phyloP scores from a whole-genome alignment of 805 yeast species.

The Sungouiella blattae region DNA sequence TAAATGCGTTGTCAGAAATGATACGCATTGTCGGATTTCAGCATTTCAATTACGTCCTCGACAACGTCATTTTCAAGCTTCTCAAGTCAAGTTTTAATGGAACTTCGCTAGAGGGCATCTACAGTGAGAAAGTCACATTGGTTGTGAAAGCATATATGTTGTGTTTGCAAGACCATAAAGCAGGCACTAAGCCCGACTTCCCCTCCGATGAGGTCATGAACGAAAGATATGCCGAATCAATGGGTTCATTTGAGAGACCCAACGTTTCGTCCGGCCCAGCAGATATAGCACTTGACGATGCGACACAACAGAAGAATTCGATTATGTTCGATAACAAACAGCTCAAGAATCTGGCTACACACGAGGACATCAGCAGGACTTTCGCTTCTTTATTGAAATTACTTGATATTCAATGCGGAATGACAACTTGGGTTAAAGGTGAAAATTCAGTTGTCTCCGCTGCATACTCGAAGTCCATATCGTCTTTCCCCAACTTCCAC shows the following conservation, averaged over 20 bases:
- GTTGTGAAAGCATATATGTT: slow-evolving; percentile 69
- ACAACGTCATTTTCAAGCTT: slow-evolving; percentile 70
- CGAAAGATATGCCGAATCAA: slow-evolving; percentile 1
- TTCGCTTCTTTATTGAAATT: slow-evolving; percentile 54
- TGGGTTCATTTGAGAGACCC: not conserved
- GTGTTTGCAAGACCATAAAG: slow-evolving; percentile 61
- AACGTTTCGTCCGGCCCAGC: not conserved
- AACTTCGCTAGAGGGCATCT: slow-evolving; percentile 52
- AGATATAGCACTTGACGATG: slow-evolving; percentile 5
- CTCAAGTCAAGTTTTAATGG: slow-evolving; percentile 61
- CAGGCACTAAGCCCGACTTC: slow-evolving; percentile 62
- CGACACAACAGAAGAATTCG: slow-evolving; percentile 20
- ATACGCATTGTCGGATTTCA: slow-evolving; percentile 77
- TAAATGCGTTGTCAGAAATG: slow-evolving; percentile 66
- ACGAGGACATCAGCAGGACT: slow-evolving; percentile 66
- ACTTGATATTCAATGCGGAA: slow-evolving; percentile 54
- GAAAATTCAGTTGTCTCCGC: slow-evolving; percentile 10
- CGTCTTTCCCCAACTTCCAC: slow-evolving; percentile 39
- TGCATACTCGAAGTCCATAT: slow-evolving; percentile 26
- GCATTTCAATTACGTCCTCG: slow-evolving; percentile 75
- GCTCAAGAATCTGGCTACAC: slow-evolving; percentile 48
- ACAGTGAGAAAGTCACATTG: slow-evolving; percentile 68
- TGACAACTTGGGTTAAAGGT: slow-evolving; percentile 29
- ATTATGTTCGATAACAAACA: slow-evolving; percentile 41
- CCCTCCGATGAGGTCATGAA: slow-evolving; percentile 55